Conservation (phyloP, 768 basidiomycete species). For the Lyophyllum shimeji region DNA sequence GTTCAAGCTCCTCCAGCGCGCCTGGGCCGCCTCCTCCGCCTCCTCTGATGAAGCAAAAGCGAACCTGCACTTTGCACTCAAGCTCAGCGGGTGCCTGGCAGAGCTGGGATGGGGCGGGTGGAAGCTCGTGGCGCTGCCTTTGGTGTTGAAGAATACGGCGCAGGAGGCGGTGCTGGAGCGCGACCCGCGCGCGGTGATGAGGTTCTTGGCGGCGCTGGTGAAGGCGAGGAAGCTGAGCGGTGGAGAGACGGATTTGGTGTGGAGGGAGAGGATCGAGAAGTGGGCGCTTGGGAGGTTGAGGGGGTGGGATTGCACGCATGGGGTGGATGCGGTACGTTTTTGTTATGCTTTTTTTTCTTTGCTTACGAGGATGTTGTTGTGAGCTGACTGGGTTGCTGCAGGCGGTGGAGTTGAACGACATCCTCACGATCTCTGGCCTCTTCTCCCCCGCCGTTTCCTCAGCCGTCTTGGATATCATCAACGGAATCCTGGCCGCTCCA, state of each 20-base stretch:
- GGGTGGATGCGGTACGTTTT: conserved; percentile 38
- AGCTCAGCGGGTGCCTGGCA: conserved; percentile 59
- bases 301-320: conserved; percentile 38
- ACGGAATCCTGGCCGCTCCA: conserved; percentile 32
- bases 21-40: conserved; percentile 36
- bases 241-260: conserved; percentile 54
- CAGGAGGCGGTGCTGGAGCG: conserved; percentile 34
- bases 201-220: conserved; percentile 50
- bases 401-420: conserved; percentile 52
- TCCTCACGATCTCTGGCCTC: conserved; percentile 52
- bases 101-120: conserved; percentile 76
- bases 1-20: conserved; percentile 53
- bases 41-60: conserved; percentile 7
- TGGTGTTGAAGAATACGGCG: conserved; percentile 49
- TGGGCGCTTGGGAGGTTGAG: conserved; percentile 46
- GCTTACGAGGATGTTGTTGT: not conserved
- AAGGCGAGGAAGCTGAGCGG: conserved; percentile 45
- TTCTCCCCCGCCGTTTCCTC: conserved; percentile 44
- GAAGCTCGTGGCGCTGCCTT: conserved; percentile 65
- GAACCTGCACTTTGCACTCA: conserved; percentile 41
- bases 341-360: not conserved
- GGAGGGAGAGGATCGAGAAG: conserved; percentile 52
- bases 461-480: conserved; percentile 44
- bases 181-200: conserved; percentile 42
- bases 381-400: conserved; percentile 19